Evolutionary conservation across 768 basidiomycete genomes (phyloP).

Genomic region (Amanita pseudoporphyria): DNA sequence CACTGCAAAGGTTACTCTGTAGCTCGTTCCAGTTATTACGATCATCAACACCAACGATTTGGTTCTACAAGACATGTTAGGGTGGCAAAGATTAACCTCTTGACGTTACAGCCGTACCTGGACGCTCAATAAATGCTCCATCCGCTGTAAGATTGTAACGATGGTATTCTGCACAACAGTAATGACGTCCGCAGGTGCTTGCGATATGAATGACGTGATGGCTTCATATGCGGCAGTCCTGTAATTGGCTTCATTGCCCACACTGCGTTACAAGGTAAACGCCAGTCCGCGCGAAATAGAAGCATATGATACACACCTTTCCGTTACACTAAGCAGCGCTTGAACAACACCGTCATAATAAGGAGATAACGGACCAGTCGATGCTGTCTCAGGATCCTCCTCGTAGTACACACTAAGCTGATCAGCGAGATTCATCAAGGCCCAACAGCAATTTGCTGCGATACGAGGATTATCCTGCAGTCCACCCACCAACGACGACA

Average conservation of each 20-base stretch:
- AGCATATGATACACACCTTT: slow-evolving; percentile 46
- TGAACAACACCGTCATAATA: slow-evolving; percentile 85
- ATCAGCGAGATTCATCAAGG: slow-evolving; percentile 90
- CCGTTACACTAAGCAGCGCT: slow-evolving; percentile 78
- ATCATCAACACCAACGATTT: slow-evolving; percentile 92
- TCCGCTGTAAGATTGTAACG: slow-evolving; percentile 75
- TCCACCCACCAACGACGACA: slow-evolving; percentile 76
- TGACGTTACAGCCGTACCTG: slow-evolving; percentile 41
- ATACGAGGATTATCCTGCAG: slow-evolving; percentile 78
- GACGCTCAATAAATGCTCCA: slow-evolving; percentile 80
- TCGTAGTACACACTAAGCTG: slow-evolving; percentile 67
- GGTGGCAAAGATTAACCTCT: background rate
- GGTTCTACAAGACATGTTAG: slow-evolving; percentile 43
- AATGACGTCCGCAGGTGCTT: slow-evolving; percentile 73
- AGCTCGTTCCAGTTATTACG: slow-evolving; percentile 99
- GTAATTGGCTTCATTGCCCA: slow-evolving; percentile 84
- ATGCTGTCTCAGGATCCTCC: slow-evolving; percentile 43
- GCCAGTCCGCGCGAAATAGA: slow-evolving; percentile 9
- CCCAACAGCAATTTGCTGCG: slow-evolving; percentile 92
- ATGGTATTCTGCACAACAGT: slow-evolving; percentile 75
- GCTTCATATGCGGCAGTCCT: slow-evolving; percentile 96
- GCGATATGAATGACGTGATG: slow-evolving; percentile 76
- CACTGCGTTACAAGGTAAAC: slow-evolving; percentile 27
- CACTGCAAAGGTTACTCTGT: slow-evolving; percentile 89
- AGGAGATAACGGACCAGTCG: slow-evolving; percentile 64